Conservation (phyloP, 345 rosid genomes). For the Tarenaya hassleriana region DNA sequence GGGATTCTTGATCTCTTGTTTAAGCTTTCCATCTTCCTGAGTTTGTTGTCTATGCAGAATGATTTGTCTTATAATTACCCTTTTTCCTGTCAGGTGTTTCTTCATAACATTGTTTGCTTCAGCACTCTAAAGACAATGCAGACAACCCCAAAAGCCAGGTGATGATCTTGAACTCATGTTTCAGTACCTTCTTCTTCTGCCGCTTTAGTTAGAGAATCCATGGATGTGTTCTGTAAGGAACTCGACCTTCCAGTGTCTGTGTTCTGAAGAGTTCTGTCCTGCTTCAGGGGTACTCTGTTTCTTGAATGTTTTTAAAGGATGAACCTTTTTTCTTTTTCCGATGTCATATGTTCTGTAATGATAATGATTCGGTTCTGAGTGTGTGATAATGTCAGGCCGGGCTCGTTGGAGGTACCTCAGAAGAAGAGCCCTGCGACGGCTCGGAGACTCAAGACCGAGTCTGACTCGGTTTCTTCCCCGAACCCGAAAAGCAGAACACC, state of each 20-base stretch:
- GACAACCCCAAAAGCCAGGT: slow-evolving; percentile 75
- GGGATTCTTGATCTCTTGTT: slow-evolving; percentile 23
- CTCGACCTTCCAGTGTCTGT: slow-evolving; percentile 1
- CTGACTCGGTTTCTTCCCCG: slow-evolving; percentile 47
- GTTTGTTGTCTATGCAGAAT: slow-evolving; percentile 33
- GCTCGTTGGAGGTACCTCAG: slow-evolving; percentile 55
- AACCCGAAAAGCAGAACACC: slow-evolving; percentile 44
- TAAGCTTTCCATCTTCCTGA: slow-evolving; percentile 35
- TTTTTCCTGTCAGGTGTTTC: slow-evolving; percentile 45
- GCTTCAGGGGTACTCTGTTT: too few species aligned
- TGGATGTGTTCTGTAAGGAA: slow-evolving; percentile 8
- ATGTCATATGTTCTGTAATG: not conserved
- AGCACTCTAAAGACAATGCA: slow-evolving; percentile 50
- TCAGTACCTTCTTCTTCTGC: slow-evolving; percentile 6
- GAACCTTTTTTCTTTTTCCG: too few species aligned
- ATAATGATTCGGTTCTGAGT: slow-evolving; percentile 15
- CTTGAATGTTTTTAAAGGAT: not conserved
- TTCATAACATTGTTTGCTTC: slow-evolving; percentile 23
- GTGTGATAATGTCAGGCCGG: slow-evolving; percentile 38
- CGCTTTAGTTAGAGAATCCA: not conserved
- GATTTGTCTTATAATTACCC: slow-evolving; percentile 22
- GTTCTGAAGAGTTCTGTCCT: not conserved
- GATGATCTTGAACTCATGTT: slow-evolving; percentile 21
- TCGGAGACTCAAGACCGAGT: slow-evolving; percentile 56
- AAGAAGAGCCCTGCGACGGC: slow-evolving; percentile 67